Evolutionary conservation across 805 yeast genomes (phyloP), one percentile per base, ranked within the genome.

Genomic region (Pichia membranifaciens): DNA sequence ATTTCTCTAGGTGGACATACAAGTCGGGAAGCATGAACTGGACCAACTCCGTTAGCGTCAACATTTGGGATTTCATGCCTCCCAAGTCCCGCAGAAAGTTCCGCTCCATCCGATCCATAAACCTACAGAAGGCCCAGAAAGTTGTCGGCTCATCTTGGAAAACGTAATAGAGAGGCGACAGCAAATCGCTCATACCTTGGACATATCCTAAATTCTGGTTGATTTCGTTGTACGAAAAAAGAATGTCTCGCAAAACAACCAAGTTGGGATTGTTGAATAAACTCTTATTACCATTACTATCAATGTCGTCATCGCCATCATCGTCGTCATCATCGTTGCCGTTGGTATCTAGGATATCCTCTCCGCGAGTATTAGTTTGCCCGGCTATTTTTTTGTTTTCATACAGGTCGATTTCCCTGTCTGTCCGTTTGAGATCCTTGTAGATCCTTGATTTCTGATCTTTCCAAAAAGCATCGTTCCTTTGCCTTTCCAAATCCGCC

Each of bases 141-240:
- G 96, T 73, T 21, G 88, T 58, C 0, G 82, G 70, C 55, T 90
- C 96, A 61, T 90, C 95, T 54, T 75, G 74, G 8, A 73, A 52
- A 9, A 72, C 66, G 45, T 74, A 78, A 62, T 88, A 93, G 3
- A 93, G 66, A 0, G 97, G 97, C 0, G 96, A 84, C 33, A 93
- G 69, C 44, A 93, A 69, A 64, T 93, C 99, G 9, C 93, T 81
- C 99, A 93, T 93, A 2, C 99, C 99, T 68, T 93, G 99, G 17
- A 93, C 96, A 59, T 93, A 93, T 0, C 99, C 99, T 55, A 93
- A 67, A 55, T 88, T 84, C 40, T 70, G 72, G 63, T 93, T 90
- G 62, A 82, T 75, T 64, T 86, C 89, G 62, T 93, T 91, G 59
- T 84, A 91, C 0, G 97, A 87, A 48, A 89, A 73, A 35, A 93